A percentile compares a stretch with the other conserved stretches of the same genome.
phyloP scores from a whole-genome alignment of 768 basidiomycete genomes.

The Sarcodon aspratus region DNA sequence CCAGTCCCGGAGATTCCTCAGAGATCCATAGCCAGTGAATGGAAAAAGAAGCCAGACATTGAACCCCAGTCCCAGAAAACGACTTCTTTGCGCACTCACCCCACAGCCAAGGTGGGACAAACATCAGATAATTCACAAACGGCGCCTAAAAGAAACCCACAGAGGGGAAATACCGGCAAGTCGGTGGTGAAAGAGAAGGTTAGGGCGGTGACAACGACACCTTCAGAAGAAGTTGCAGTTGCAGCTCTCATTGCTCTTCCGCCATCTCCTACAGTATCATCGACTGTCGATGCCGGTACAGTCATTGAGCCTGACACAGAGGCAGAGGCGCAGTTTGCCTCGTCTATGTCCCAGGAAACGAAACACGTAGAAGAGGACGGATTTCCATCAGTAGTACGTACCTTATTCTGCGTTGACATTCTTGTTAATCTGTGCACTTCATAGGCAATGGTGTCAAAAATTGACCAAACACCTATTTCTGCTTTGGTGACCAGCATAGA shows the following conservation, averaged over 20 bases:
- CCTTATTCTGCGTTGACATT: background rate
- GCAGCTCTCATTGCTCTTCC: background rate
- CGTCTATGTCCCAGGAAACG: background rate
- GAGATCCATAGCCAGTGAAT: no score
- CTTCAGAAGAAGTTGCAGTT: background rate
- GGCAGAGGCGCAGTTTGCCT: background rate
- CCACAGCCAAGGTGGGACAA: no score
- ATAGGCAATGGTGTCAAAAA: background rate
- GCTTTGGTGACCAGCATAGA: conserved; percentile 45
- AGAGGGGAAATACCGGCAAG: no score
- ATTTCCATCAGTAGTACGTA: background rate
- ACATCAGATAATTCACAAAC: no score
- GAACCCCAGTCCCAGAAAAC: no score
- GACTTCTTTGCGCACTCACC: no score
- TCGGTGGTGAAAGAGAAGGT: no score
- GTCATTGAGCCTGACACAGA: background rate
- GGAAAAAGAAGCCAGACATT: no score
- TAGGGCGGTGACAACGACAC: background rate
- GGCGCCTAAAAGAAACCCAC: no score
- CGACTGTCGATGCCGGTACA: background rate
- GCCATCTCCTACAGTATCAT: background rate
- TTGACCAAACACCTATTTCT: conserved; percentile 49
- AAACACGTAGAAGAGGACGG: background rate
- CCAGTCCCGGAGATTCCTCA: no score
- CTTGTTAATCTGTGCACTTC: background rate